Conservation (phyloP, 2,329 filamentous ascomycete species). For the Colletotrichum shisoi region DNA sequence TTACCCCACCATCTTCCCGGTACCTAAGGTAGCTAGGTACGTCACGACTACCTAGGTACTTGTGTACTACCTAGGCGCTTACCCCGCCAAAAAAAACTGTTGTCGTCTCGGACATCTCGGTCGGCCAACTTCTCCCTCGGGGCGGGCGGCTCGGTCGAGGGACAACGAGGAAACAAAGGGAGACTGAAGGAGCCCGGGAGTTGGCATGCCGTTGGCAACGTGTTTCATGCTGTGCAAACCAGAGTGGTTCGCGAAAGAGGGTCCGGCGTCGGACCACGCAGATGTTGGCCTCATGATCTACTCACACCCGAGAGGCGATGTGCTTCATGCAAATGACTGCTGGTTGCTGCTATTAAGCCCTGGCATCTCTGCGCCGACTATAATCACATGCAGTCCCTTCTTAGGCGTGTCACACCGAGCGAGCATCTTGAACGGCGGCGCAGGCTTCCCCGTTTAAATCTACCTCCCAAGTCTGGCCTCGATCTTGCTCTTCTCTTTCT, state of each 20-base stretch:
- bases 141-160: slow-evolving; percentile 1
- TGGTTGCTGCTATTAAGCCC: slow-evolving; percentile 7
- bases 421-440: not conserved
- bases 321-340: slow-evolving; percentile 23
- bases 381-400: not conserved
- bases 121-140: not conserved
- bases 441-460: slow-evolving; percentile 12
- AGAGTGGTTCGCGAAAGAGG: not conserved
- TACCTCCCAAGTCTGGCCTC: slow-evolving; percentile 70
- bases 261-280: slow-evolving; percentile 1
- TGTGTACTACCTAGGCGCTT: not conserved
- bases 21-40: too few relatives aligned
- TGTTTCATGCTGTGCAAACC: slow-evolving; percentile 12
- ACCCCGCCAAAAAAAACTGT: slow-evolving; percentile 32
- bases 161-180: slow-evolving; percentile 21
- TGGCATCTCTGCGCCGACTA: slow-evolving; percentile 9
- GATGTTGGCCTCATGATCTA: slow-evolving; percentile 24
- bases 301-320: slow-evolving; percentile 19
- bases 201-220: not conserved
- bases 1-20: not conserved
- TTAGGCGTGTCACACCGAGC: not conserved
- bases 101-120: slow-evolving; percentile 22
- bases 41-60: not conserved
- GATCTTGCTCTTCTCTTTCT: slow-evolving; percentile 74
- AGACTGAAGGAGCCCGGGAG: not conserved